Conservation (phyloP, 768 basidiomycete species). For the Psilocybe tampanensis region DNA sequence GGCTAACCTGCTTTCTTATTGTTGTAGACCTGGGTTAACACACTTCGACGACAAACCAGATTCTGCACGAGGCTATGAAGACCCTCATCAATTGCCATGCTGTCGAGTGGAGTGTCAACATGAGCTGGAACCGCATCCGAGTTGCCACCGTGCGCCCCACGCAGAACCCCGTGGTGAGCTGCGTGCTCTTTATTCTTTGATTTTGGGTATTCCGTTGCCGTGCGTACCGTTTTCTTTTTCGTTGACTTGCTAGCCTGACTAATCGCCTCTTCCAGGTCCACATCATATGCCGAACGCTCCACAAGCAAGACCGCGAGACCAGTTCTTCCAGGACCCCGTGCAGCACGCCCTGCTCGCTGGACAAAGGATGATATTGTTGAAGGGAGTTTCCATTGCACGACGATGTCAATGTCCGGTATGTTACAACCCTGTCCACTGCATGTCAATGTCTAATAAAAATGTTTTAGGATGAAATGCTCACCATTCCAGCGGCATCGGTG, state of each 20-base stretch:
- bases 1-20: background rate
- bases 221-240: background rate
- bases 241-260: background rate
- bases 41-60: background rate
- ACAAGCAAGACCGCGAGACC: constrained; percentile 31
- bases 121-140: background rate
- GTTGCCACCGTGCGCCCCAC: background rate
- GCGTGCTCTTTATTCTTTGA: background rate
- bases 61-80: background rate
- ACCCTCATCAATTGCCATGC: background rate
- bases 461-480: constrained; percentile 6
- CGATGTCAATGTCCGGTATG: constrained; percentile 36
- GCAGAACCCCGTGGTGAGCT: background rate
- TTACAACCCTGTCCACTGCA: constrained; percentile 38
- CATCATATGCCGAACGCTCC: constrained; percentile 23
- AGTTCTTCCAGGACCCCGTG: constrained; percentile 15
- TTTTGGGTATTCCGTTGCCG: background rate
- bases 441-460: no score
- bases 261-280: background rate
- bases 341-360: constrained; percentile 35
- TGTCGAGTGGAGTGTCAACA: background rate
- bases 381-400: constrained; percentile 39
- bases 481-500: constrained; percentile 40
- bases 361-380: constrained; percentile 29
- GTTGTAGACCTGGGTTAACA: background rate